Percentiles rank a stretch among this genome's conserved stretches.
Evolutionary conservation across 306 rosid genomes (phyloP).

Genomic region (peach (Prunus persica)): Prunus_persica_NCBIv2 NC_034009.1:32196001-32196500

Average conservation of each 20-base stretch:
- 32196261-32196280: slow-evolving; percentile 45
- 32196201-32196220: slow-evolving; percentile 44
- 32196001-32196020: slow-evolving; percentile 24
- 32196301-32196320: slow-evolving; percentile 42
- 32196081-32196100: slow-evolving; percentile 33
- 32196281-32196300: slow-evolving; percentile 46
- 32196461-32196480: slow-evolving; percentile 40
- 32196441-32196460: slow-evolving; percentile 37
- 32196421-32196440: slow-evolving; percentile 44
- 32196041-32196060: slow-evolving; percentile 49
- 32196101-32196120: slow-evolving; percentile 45
- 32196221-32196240: slow-evolving; percentile 38
- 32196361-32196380: slow-evolving; percentile 44
- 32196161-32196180: slow-evolving; percentile 45
- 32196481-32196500: slow-evolving; percentile 38
- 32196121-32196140: slow-evolving; percentile 50
- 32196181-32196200: slow-evolving; percentile 45
- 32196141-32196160: slow-evolving; percentile 40
- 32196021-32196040: slow-evolving; percentile 36
- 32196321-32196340: slow-evolving; percentile 35
- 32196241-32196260: slow-evolving; percentile 29
- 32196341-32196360: slow-evolving; percentile 35
- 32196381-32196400: slow-evolving; percentile 34
- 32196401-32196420: slow-evolving; percentile 43
- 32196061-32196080: slow-evolving; percentile 60